Evolutionary conservation across 208 protist species (phyloP).

Genomic region (Acanthamoeba divionensis): DNA sequence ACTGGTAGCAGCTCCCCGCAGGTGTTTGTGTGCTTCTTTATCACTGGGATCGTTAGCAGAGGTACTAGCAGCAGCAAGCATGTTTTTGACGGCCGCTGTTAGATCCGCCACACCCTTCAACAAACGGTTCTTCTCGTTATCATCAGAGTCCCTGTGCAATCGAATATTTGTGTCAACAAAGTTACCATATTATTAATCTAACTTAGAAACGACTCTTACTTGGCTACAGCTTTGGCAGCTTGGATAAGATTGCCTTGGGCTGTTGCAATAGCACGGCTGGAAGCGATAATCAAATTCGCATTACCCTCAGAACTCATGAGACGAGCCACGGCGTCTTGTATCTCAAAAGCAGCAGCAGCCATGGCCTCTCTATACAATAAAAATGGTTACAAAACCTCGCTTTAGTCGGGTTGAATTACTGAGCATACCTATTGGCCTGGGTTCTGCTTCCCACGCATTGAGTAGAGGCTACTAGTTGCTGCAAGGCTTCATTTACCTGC

Average conservation of each 20-base stretch:
- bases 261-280: neutral
- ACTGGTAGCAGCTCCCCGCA: slow-evolving; percentile 7
- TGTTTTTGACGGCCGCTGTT: slow-evolving; percentile 24
- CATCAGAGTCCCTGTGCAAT: slow-evolving; percentile 20
- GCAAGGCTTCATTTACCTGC: neutral
- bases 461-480: slow-evolving; percentile 45
- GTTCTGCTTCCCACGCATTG: slow-evolving; percentile 39
- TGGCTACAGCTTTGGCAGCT: slow-evolving; percentile 52
- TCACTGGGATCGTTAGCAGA: slow-evolving; percentile 30
- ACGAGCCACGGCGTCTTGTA: slow-evolving; percentile 51
- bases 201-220: neutral
- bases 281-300: slow-evolving; percentile 33
- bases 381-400: too few species aligned
- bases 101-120: slow-evolving; percentile 52
- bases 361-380: slow-evolving; percentile 30
- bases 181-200: too few species aligned
- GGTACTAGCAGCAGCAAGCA: slow-evolving; percentile 12
- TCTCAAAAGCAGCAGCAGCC: slow-evolving; percentile 43
- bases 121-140: slow-evolving; percentile 47
- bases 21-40: slow-evolving; percentile 12
- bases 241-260: slow-evolving; percentile 32
- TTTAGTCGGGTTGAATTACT: too few species aligned
- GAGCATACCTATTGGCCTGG: slow-evolving; percentile 6
- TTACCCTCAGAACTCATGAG: slow-evolving; percentile 53
- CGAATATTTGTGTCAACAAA: neutral